Base-by-base conservation (phyloP, 148 eudicot species). In the Selenicereus undatus region DNA sequence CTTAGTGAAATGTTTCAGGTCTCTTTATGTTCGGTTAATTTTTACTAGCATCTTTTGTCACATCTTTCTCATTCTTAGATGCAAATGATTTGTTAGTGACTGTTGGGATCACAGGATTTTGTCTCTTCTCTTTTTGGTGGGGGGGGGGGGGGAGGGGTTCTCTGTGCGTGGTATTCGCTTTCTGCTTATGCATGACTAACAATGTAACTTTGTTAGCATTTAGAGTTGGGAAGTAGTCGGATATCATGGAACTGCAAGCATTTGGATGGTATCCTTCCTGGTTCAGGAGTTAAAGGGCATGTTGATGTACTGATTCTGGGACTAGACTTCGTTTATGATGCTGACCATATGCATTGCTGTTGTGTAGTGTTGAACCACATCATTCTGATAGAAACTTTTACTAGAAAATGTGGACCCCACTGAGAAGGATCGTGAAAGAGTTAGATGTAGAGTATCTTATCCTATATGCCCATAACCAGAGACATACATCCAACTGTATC, bases 151-250 rank as follows among this genome's bases (percentile, higher is more conserved):
- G 32, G 2, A 2, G 32, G 39, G 36, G 66, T 32, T 81, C n/a
- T 75, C 74, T 51, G 16, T 82, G 13, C 30, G 70, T 76, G 71
- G 69, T 70, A 79, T 81, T 71, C 70, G 32, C 66, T 81, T 64
- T 64, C 30, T 9, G 13, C 11, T 24, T 64, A 64, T 64, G 69
- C 69, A n/a, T 22, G 30, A 64, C 29, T 64, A 8, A 12, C 13
- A 50, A 35, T 12, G 20, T 54, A 54, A 76, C 52, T 72, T 72
- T 76, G 68, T 81, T 66, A 8, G 26, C 69, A 36, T 39, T 30
- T 9, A 8, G 36, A 79, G 76, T 76, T 0, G 75, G 42, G 68
- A 18, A 62, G 43, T 39, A 39, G 43, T 39, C 43, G 7, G 43
- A 32, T 39, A 22, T 18, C 26, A 62, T 22, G 24, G 69, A 32